These are phyloP conservation scores for Taiwanofungus camphoratus DNA, from an alignment of 1,284 basidiomycete species.

Conservation along the genomic window DNA sequence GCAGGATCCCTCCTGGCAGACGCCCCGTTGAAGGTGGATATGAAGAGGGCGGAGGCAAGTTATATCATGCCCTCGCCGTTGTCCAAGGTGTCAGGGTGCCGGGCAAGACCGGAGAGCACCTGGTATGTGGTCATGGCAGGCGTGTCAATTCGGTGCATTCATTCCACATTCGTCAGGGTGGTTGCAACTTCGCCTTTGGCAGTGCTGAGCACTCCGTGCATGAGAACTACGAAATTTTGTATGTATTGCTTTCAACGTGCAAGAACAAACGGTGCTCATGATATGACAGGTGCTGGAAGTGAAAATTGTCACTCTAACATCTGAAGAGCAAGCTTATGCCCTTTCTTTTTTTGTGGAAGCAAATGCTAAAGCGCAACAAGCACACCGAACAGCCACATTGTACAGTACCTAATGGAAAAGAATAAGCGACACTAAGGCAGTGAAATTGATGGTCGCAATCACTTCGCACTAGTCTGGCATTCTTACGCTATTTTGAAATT, in stretches of 20 bases:
- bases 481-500: no score
- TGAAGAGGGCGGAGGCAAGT: constrained; percentile 32
- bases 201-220: constrained; percentile 37
- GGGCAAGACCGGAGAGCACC: constrained; percentile 66
- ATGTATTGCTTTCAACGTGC: constrained; percentile 4
- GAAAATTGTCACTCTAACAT: no score
- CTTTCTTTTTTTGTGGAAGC: no score
- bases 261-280: no score
- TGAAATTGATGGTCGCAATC: no score
- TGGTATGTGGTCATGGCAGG: constrained; percentile 34
- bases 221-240: constrained; percentile 56
- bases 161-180: constrained; percentile 30
- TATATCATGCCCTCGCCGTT: constrained; percentile 32
- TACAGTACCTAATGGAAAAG: no score
- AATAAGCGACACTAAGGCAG: no score
- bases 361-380: no score
- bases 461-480: no score
- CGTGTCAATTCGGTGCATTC: constrained; percentile 15
- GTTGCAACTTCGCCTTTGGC: constrained; percentile 36
- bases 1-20: constrained; percentile 47
- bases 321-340: no score
- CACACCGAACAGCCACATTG: no score
- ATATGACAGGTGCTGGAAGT: not conserved
- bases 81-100: constrained; percentile 53
- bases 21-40: constrained; percentile 38